Evolutionary conservation across 345 rosid genomes (phyloP).

Genomic region (Gossypium raimondii): DNA sequence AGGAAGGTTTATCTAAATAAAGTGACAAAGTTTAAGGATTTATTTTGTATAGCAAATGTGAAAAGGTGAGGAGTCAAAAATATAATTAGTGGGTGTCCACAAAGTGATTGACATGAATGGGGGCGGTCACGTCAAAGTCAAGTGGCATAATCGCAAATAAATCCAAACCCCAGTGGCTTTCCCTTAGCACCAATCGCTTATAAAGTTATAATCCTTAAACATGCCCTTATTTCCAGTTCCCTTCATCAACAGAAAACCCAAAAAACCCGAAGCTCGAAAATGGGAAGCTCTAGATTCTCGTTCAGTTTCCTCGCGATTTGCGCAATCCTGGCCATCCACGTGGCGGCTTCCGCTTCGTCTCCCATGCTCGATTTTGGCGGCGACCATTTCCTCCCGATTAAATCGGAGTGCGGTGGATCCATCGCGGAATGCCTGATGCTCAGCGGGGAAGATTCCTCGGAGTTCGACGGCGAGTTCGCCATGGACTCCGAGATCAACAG

Average conservation of each 20-base stretch:
- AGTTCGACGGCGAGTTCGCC: slow-evolving; percentile 42
- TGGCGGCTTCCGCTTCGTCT: slow-evolving; percentile 24
- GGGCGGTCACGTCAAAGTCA: slow-evolving; percentile 13
- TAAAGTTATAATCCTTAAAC: slow-evolving; percentile 10
- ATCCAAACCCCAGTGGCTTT: slow-evolving; percentile 23
- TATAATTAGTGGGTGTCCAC: background rate
- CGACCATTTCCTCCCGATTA: slow-evolving; percentile 33
- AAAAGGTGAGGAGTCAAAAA: background rate
- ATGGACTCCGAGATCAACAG: slow-evolving; percentile 74
- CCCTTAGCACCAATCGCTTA: background rate
- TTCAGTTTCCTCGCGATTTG: slow-evolving; percentile 23
- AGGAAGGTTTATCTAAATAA: no score
- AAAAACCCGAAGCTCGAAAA: slow-evolving; percentile 10
- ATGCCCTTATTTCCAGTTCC: background rate
- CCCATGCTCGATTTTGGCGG: slow-evolving; percentile 32
- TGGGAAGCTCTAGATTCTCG: slow-evolving; percentile 25
- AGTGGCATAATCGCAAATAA: slow-evolving; percentile 30
- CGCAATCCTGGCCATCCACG: slow-evolving; percentile 43
- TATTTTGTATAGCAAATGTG: no score
- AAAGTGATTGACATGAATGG: background rate
- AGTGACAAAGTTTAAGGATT: no score
- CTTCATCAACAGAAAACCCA: background rate
- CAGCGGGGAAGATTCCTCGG: slow-evolving; percentile 30
- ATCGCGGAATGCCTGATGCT: slow-evolving; percentile 55
- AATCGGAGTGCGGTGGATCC: slow-evolving; percentile 59